Conservation (phyloP, 331 rosid genomes). For the Rhamnella rubrinervis region DNA sequence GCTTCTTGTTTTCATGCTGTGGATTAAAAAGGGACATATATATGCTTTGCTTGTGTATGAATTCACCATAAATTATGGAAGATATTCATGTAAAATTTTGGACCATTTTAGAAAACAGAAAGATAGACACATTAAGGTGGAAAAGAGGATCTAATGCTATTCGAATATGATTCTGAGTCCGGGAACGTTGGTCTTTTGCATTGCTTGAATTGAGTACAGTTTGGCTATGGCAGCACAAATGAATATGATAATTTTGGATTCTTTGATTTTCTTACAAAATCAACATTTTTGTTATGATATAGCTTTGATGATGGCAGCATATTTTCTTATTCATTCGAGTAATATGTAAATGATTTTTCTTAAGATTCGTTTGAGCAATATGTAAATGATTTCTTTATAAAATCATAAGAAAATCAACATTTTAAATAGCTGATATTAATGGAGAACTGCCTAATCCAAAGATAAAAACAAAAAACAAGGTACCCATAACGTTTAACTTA, state of each 20-base stretch:
- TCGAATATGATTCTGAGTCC: not conserved
- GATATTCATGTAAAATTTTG: slow-evolving; percentile 9
- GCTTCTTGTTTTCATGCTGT: slow-evolving; percentile 30
- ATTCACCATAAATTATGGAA: slow-evolving; percentile 34
- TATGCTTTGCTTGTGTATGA: slow-evolving; percentile 63
- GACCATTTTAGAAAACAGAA: not conserved
- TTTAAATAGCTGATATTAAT: too few relatives aligned
- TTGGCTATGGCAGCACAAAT: not conserved
- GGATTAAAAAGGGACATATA: slow-evolving; percentile 33
- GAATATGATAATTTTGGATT: not conserved
- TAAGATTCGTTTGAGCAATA: too few relatives aligned
- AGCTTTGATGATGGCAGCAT: not conserved
- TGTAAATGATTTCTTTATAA: too few relatives aligned
- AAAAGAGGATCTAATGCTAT: slow-evolving; percentile 15
- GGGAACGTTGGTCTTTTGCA: not conserved
- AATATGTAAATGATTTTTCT: too few relatives aligned
- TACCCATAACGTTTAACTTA: too few relatives aligned
- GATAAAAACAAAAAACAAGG: too few relatives aligned
- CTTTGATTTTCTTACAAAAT: not conserved
- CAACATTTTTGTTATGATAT: not conserved
- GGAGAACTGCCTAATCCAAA: too few relatives aligned
- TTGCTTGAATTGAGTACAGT: not conserved
- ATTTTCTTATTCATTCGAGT: too few relatives aligned
- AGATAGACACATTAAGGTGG: slow-evolving; percentile 8
- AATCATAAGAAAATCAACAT: too few relatives aligned